Conservation (phyloP, 139 green algal genomes). For the Desmodesmus armatus region DNA sequence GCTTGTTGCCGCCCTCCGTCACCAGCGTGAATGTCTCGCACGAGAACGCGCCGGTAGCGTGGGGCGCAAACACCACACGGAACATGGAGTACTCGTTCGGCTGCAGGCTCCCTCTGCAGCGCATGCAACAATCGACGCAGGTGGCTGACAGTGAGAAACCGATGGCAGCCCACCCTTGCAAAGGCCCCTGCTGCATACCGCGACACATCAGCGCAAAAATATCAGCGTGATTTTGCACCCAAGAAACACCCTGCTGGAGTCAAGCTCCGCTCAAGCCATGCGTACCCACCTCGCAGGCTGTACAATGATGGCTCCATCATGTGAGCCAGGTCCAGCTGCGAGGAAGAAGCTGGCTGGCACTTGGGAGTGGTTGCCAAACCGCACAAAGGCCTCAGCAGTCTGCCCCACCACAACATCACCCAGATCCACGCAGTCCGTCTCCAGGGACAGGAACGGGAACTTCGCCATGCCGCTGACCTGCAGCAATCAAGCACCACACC, state of each 20-base stretch:
- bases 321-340: not conserved
- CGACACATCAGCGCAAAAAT: too few relatives aligned
- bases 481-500: not conserved
- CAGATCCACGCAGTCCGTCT: slow-evolving; percentile 63
- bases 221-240: too few relatives aligned
- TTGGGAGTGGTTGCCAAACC: slow-evolving; percentile 71
- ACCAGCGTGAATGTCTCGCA: slow-evolving; percentile 64
- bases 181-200: too few relatives aligned
- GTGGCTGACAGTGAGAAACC: too few relatives aligned
- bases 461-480: slow-evolving; percentile 76
- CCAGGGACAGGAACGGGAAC: slow-evolving; percentile 75
- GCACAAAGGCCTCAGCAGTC: slow-evolving; percentile 48
- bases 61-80: slow-evolving; percentile 64
- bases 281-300: not conserved
- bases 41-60: slow-evolving; percentile 63
- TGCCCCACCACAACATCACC: slow-evolving; percentile 72
- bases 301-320: not conserved
- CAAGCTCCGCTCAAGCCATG: not conserved
- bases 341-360: slow-evolving; percentile 69
- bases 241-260: too few relatives aligned
- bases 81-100: slow-evolving; percentile 64
- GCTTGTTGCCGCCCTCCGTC: slow-evolving; percentile 68
- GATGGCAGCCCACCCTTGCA: too few relatives aligned
- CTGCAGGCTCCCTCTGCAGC: slow-evolving; percentile 56
- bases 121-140: too few relatives aligned